Base-by-base conservation (phyloP, 2,329 filamentous ascomycete species). In the Neopestalotiopsis sp. region DNA sequence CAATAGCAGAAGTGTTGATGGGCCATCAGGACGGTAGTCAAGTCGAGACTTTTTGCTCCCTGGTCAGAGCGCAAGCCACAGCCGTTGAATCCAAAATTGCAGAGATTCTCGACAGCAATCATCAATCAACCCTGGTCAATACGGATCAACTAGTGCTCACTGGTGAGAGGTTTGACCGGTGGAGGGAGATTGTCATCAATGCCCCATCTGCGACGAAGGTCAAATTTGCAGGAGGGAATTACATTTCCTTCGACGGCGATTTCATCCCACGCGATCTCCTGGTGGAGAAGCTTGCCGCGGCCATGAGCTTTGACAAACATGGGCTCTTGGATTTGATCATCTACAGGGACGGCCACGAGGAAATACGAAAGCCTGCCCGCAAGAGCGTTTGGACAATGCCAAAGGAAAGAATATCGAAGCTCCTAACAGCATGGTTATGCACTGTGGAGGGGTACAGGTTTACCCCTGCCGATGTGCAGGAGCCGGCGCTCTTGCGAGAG, bases 321-420 rank as follows among this genome's bases (percentile, higher is more conserved):
- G 13, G 63, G 17, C 13, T 32, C 38, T 42, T 65, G 12, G 14
- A 65, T 12, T 5, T 65, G 14, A 34, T 65, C 6, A 30, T 65
- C 9, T 65, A 65, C 24, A 5, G 10, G 3, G 63, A 65, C 32
- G 63, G 63, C 24, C 63, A 34, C 32, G 63, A 65, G 38, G 63
- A 65, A n/a, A 57, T 65, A 9, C 63, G 63, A 5, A 65, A 65
- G 24, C 24, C 63, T 13, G 42, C 63, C 10, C 63, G 63, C 4
- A 65, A 65, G 63, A 65, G 13, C 17, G 63, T 65, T 49, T 64
- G 61, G 61, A 64, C 61, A 6, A 64, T 64, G 61, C 61, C 61
- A 56, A 20, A 28, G 14, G 63, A 65, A 38, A 42, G 63, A 12
- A 49, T 53, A 34, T 14, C 20, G 17, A 5, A 49, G 6, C 34